Evolutionary conservation across 2,329 filamentous ascomycete species (phyloP), one percentile per base, ranked within the genome.

Genomic region (Colletotrichum echinochloae): DNA sequence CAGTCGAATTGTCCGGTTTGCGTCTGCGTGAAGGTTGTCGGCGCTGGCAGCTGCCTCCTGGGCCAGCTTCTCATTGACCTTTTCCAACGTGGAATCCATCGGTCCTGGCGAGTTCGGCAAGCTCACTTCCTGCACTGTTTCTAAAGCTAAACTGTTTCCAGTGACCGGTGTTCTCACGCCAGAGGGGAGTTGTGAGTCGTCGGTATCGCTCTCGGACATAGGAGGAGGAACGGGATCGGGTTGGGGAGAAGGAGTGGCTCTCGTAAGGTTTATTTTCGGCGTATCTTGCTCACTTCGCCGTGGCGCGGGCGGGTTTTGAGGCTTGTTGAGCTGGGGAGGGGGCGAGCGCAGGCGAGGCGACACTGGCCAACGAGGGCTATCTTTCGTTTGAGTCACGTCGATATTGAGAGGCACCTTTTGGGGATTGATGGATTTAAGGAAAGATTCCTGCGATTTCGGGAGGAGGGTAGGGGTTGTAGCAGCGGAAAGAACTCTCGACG

Each of bases 81-180:
- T 87, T 67, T 89, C 87, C 61, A 87, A 75, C 30, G 83, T 82
- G 20, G 83, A 80, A 70, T 85, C 83, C 39, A 78, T 79, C 60
- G 81, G 82, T 75, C 80, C 84, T 76, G 93, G 92, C 1, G 92
- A 93, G 60, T 89, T 90, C 52, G 92, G 90, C 71, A 94, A 88
- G 81, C 94, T 96, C 64, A 92, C 91, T 84, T 98, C 95, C 78
- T 97, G 92, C 20, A 98, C 95, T 0, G 96, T 98, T 81, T 97
- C 95, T 67, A 98, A 83, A 57, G 89, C 89, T 59, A 91, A 89
- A 62, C 86, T 84, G 70, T 87, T 88, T 74, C 90, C 86, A 37
- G 72, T 68, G 41, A 85, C 86, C 28, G 90, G 89, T 23, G 90
- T 89, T 77, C 87, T 83, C 82, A 88, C 83, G 60, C 89, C 89